These are phyloP conservation scores for Diplosphaera chodatii DNA, from an alignment of 139 green algal species.

Conservation along the genomic window DNA sequence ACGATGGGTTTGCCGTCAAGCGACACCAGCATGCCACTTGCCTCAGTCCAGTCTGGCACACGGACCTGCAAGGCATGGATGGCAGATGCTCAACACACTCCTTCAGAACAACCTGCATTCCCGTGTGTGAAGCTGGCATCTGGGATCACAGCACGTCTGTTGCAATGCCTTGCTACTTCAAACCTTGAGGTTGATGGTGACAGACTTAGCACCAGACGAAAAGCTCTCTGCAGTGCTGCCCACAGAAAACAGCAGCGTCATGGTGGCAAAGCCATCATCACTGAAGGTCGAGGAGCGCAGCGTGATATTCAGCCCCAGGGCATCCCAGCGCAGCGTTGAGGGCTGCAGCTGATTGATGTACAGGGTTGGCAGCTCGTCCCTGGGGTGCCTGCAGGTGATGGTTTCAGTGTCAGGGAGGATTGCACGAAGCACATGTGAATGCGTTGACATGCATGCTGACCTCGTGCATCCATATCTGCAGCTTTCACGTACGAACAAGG, in stretches of 20 bases:
- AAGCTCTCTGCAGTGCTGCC: no score
- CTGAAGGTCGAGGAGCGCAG: constrained; percentile 7
- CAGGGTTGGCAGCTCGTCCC: constrained; percentile 8
- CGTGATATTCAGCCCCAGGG: constrained; percentile 10
- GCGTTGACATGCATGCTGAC: no score
- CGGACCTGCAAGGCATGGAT: neutral
- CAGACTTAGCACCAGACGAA: neutral
- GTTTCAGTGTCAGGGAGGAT: no score
- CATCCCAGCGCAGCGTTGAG: constrained; percentile 17
- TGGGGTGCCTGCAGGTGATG: neutral
- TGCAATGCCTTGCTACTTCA: no score
- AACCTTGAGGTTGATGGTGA: neutral
- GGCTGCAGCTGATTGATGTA: constrained; percentile 36
- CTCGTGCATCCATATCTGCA: no score
- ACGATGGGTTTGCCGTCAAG: neutral
- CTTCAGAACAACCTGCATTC: no score
- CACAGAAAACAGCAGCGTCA: neutral
- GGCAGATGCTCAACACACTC: no score
- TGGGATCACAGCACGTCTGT: no score
- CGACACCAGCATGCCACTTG: neutral
- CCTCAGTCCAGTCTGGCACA: neutral
- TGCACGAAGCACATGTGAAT: no score
- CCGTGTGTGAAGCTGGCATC: no score
- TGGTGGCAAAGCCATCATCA: constrained; percentile 2
- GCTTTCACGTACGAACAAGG: no score